Evolutionary conservation across 371 early-diverging fungal species (phyloP), one percentile per base, ranked within the genome.

Genomic region (Mucor sp.): DNA sequence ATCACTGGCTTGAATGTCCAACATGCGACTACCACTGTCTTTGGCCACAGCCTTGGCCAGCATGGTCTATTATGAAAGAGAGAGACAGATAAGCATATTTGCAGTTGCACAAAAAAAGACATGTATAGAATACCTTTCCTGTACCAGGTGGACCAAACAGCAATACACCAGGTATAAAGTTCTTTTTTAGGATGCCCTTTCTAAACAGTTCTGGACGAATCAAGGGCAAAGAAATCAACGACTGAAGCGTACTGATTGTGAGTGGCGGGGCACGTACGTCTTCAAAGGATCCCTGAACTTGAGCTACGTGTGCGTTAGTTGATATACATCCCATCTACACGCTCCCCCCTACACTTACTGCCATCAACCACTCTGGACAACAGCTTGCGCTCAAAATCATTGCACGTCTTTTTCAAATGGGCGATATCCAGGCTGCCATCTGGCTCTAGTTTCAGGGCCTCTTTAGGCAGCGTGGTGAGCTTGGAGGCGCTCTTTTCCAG

Each of bases 61-160:
- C 85, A 97, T 85, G 14, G 99, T 99, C 86, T 99, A 69, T 25
- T 47, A n/a, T n/a, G n/a, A n/a, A n/a, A 60, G 11, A 41, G 14
- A 17, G 5, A 41, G 1, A 35, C 47, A 27, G 30, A n/a, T 21
- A 35, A 12, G 0, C 41, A 41, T 41, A 17, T 44, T 17, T 60
- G 1, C 5, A 17, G 41, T 41, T 17, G 41, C 41, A 30, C 43
- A 47, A 47, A 47, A 44, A 44, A 25, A 0, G n/a, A n/a, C n/a
- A n/a, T n/a, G 30, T 30, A 12, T 12, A 28, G n/a, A 19, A 62
- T 58, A 78, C 77, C 75, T 80, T 99, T 63, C 99, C 98, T 12
- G 98, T 98, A 39, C 99, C 99, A 4, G 99, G 99, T 5, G 99
- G 98, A 9, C 99, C 99, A 85, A 98, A 97, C 35, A 99, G 80